phyloP scores from a whole-genome alignment of 2,329 filamentous ascomycete species.

The Lizonia empirigonia region DNA sequence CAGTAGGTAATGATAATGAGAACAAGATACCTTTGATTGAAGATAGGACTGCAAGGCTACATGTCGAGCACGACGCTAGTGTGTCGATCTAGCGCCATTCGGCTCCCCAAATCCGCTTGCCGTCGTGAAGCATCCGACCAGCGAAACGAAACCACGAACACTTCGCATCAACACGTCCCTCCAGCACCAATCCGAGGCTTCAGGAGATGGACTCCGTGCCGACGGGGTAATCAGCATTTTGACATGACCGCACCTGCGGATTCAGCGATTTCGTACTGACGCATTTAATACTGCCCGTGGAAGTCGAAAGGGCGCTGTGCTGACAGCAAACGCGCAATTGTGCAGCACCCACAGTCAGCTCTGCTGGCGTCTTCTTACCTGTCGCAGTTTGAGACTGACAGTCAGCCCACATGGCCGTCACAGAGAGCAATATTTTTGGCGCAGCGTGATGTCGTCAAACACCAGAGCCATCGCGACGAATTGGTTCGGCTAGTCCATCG shows the following conservation, averaged over 20 bases:
- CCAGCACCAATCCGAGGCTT: conserved; percentile 6
- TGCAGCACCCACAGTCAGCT: conserved; percentile 9
- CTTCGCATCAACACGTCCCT: conserved; percentile 3
- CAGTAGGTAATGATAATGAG: neutral
- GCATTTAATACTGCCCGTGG: neutral
- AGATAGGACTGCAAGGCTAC: conserved; percentile 1
- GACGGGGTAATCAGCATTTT: conserved; percentile 4
- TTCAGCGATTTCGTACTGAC: conserved; percentile 3
- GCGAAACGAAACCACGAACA: conserved; percentile 16
- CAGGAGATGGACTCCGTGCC: conserved; percentile 1
- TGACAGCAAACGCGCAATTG: conserved; percentile 9
- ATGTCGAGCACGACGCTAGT: conserved; percentile 2
- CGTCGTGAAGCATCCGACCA: conserved; percentile 14
- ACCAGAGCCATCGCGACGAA: conserved; percentile 2
- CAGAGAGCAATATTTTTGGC: conserved; percentile 9
- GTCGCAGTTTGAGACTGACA: conserved; percentile 3
- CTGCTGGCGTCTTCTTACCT: conserved; percentile 5
- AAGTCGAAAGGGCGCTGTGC: neutral
- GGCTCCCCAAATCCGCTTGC: conserved; percentile 17
- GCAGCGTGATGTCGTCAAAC: conserved; percentile 7
- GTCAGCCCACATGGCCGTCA: conserved; percentile 13
- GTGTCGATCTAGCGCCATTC: conserved; percentile 12
- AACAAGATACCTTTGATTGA: neutral
- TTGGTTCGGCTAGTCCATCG: conserved; percentile 9
- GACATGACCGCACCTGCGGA: conserved; percentile 2